These are phyloP conservation scores for Pseudoscleropodium purum DNA, from an alignment of 225 moss, liverwort and hornwort species.

Conservation along the genomic window DNA sequence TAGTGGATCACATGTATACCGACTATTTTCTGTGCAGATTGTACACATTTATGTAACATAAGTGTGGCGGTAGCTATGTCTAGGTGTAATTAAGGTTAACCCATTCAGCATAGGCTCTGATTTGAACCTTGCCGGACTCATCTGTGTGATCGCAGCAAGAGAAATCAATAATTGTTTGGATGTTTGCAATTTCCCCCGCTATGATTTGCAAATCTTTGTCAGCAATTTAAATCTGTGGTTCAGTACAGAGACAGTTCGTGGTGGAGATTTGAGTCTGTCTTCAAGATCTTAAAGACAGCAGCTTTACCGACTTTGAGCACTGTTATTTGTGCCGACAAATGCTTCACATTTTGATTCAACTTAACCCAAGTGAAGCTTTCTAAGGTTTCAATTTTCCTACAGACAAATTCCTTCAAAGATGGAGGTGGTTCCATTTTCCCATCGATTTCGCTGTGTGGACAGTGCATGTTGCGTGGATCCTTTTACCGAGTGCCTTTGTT, in stretches of 20 bases:
- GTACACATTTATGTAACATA: slow-evolving; percentile 10
- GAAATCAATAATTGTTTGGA: background rate
- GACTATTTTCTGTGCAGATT: slow-evolving; percentile 12
- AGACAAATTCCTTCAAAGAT: background rate
- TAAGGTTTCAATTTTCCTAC: background rate
- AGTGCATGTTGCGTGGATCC: background rate
- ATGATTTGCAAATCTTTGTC: background rate
- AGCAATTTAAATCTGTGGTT: background rate
- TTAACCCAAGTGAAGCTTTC: background rate
- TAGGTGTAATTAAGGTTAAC: background rate
- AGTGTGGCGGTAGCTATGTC: background rate
- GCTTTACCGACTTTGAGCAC: background rate
- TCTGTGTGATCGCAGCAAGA: background rate
- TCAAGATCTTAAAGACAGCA: background rate
- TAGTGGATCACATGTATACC: background rate
- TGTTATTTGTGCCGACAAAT: background rate
- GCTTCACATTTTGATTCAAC: background rate
- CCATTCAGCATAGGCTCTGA: background rate
- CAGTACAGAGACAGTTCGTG: background rate
- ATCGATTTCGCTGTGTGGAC: background rate
- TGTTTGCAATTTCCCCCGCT: background rate
- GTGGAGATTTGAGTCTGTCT: background rate
- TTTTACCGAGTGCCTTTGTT: background rate
- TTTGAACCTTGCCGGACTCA: background rate
- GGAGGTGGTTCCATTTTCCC: background rate